phyloP scores from a whole-genome alignment of 306 rosid species.

The Pterocarpus macrocarpus region DNA sequence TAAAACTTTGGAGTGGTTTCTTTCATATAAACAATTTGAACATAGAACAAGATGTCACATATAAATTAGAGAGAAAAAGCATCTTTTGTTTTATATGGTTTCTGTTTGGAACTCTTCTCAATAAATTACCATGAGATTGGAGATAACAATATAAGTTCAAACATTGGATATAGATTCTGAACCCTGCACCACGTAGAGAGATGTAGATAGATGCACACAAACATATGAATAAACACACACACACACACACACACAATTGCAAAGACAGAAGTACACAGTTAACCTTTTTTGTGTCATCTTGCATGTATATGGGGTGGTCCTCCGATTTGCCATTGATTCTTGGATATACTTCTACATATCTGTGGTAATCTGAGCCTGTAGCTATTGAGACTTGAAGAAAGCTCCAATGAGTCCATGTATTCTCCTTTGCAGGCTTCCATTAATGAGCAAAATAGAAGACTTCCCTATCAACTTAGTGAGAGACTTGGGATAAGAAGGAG shows the following conservation, averaged over 20 bases:
- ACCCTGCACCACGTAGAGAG: slow-evolving; percentile 37
- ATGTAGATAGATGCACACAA: no score
- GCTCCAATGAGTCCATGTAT: slow-evolving; percentile 94
- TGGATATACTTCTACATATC: slow-evolving; percentile 81
- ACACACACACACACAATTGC: background rate
- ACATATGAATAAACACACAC: slow-evolving; percentile 17
- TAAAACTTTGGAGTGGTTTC: slow-evolving; percentile 30
- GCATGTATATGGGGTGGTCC: slow-evolving; percentile 67
- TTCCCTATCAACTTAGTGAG: slow-evolving; percentile 88
- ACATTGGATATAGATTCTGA: slow-evolving; percentile 49
- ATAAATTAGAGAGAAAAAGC: slow-evolving; percentile 47
- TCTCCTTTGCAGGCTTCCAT: slow-evolving; percentile 93
- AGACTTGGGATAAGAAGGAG: slow-evolving; percentile 94
- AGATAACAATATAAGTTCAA: slow-evolving; percentile 29
- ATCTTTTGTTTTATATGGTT: slow-evolving; percentile 56
- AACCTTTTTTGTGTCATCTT: slow-evolving; percentile 84
- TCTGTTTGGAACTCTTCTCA: slow-evolving; percentile 42
- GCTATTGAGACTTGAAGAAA: slow-evolving; percentile 88
- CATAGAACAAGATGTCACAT: slow-evolving; percentile 38
- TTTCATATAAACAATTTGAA: slow-evolving; percentile 39
- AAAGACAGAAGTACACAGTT: background rate
- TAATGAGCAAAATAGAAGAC: slow-evolving; percentile 92
- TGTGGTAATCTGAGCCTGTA: slow-evolving; percentile 82
- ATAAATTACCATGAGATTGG: slow-evolving; percentile 46
- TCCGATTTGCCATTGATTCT: slow-evolving; percentile 84